Evolutionary conservation across 2,329 filamentous ascomycete genomes (phyloP), one percentile per base, ranked within the genome.

Genomic region (Sclerotinia trifoliorum): DNA sequence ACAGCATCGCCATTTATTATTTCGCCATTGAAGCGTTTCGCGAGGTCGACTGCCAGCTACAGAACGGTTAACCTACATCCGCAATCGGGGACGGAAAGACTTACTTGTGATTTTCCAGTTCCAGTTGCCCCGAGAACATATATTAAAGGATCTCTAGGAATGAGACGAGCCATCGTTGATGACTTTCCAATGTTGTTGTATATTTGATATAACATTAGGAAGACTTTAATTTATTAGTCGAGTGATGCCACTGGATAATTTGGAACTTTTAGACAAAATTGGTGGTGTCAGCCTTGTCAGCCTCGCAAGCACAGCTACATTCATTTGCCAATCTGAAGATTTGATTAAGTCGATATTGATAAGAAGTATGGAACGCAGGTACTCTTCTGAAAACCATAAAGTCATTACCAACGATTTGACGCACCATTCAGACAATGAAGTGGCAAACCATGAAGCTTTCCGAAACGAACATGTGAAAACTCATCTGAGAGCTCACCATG

Each of bases 1-100:
- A 99, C 97, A 51, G 95, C 95, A 83, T 99, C 95, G 58, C 92
- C 92, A 77, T 99, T 99, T 80, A 99, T 93, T 65, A 99, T 86
- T 79, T 99, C 95, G 76, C 96, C 95, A 78, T 95, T 89, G 80
- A 93, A 94, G 29, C 85, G 87, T 54, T 84, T 84, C 0, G 96
- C 95, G 64, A 99, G 81, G 71, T 97, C 92, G 52, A 99, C 90
- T 11, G 95, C 95, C 73, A 78, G 74, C 77, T 78, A 62, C 39
- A 46, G 61, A 17, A n/a, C 54, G 51, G 67, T 74, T 58, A 71
- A 70, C 35, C 55, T 17, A 10, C 44, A 17, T n/a, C 46, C 29
- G 26, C 26, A 26, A 39, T 24, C 17, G 60, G 3, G 24, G 35
- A 26, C 44, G 29, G 7, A 10, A 11, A 61, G 21, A 35, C 66